These are phyloP conservation scores for Linderniella brevidens DNA, from an alignment of 257 asterid species.

Conservation along the genomic window DNA sequence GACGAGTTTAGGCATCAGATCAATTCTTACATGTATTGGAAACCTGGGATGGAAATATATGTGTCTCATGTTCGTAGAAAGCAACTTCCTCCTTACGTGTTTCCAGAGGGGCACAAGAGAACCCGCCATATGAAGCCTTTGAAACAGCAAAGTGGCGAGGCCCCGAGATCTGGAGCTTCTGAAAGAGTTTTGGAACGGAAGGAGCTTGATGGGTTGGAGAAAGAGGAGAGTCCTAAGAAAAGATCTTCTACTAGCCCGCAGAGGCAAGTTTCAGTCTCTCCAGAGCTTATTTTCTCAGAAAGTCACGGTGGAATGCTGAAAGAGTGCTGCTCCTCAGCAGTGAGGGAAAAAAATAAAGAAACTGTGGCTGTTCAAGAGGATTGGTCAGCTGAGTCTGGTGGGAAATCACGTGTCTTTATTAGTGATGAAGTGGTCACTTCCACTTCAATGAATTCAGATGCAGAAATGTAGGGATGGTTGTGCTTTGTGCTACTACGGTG, in stretches of 20 bases:
- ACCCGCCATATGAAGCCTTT: constrained; percentile 30
- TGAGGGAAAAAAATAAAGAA: no score
- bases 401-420: no score
- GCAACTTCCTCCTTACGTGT: constrained; percentile 73
- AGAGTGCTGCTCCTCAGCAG: no score
- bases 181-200: constrained; percentile 38
- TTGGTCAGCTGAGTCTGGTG: no score
- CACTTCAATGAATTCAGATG: no score
- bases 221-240: constrained; percentile 32
- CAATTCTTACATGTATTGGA: constrained; percentile 66
- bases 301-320: background rate
- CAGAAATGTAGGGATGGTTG: no score
- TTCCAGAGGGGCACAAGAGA: constrained; percentile 66
- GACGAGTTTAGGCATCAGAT: constrained; percentile 83
- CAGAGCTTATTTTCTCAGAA: constrained; percentile 32
- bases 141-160: constrained; percentile 30
- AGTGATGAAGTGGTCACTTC: no score
- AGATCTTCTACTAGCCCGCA: constrained; percentile 42
- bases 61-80: constrained; percentile 84
- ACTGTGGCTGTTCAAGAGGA: no score
- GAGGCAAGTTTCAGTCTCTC: constrained; percentile 37
- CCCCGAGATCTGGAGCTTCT: constrained; percentile 25
- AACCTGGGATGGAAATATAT: constrained; percentile 80
- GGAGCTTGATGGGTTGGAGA: constrained; percentile 28
- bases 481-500: no score